Conservation (phyloP, 805 yeast genomes). For the Monosporozyma siamensis region DNA sequence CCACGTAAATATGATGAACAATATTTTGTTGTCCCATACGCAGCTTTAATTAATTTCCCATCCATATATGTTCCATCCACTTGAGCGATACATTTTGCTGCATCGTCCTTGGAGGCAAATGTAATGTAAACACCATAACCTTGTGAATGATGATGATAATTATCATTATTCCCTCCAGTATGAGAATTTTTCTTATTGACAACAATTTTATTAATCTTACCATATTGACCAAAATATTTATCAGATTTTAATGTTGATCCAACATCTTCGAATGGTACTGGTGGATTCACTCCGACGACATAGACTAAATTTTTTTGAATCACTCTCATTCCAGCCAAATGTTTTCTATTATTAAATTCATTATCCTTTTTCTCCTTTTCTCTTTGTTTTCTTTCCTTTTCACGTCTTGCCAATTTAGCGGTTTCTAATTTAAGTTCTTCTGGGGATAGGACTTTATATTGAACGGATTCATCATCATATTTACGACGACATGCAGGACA, state of each 20-base stretch:
- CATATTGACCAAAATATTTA: conserved; percentile 96
- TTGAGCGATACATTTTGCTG: conserved; percentile 83
- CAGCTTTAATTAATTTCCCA: conserved; percentile 83
- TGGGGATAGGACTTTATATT: conserved; percentile 69
- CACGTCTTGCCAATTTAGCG: conserved; percentile 68
- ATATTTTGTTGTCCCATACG: conserved; percentile 97
- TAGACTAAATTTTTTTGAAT: conserved; percentile 95
- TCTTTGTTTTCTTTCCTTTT: conserved; percentile 69
- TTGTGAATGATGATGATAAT: conserved; percentile 31
- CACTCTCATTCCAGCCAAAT: conserved; percentile 94
- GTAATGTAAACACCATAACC: conserved; percentile 96
- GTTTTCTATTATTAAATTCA: conserved; percentile 73
- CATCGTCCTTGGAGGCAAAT: conserved; percentile 87
- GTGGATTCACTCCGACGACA: conserved; percentile 82
- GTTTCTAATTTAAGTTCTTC: conserved; percentile 82
- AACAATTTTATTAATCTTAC: conserved; percentile 87
- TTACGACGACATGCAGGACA: conserved; percentile 97
- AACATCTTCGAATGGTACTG: conserved; percentile 71
- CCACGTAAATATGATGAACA: conserved; percentile 95
- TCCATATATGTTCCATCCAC: conserved; percentile 89
- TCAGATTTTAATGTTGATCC: conserved; percentile 78
- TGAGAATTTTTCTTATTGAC: conserved; percentile 65
- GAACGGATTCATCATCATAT: conserved; percentile 88
- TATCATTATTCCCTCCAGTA: conserved; percentile 22
- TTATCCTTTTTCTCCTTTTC: conserved; percentile 90